Percentiles rank a stretch among this genome's conserved stretches.
Evolutionary conservation across 371 early-diverging fungal species (phyloP).

Genomic region (Smittium culicis): DNA sequence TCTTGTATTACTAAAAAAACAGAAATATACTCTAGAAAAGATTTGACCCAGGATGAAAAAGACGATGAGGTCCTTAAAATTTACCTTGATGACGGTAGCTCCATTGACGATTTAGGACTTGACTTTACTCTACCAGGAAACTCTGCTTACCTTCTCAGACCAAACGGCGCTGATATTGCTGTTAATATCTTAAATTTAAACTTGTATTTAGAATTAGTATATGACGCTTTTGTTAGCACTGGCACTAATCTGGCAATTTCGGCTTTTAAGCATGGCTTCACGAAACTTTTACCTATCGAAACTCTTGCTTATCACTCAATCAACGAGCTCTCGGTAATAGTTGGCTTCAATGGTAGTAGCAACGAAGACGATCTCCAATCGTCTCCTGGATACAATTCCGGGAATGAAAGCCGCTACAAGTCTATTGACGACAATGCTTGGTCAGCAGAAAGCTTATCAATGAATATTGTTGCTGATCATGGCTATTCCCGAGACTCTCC

Average conservation of each 20-base stretch:
- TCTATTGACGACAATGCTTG: constrained; percentile 72
- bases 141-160: constrained; percentile 39
- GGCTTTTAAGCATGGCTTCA: constrained; percentile 71
- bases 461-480: constrained; percentile 71
- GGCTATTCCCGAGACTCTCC: constrained; percentile 64
- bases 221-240: constrained; percentile 49
- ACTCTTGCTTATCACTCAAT: constrained; percentile 51
- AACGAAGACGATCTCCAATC: not conserved
- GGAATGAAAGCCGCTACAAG: no score
- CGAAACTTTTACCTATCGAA: constrained; percentile 53
- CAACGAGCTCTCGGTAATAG: constrained; percentile 53
- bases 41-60: not conserved
- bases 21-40: constrained; percentile 19
- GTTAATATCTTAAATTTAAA: constrained; percentile 64
- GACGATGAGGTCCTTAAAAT: constrained; percentile 7
- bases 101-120: constrained; percentile 52
- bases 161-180: constrained; percentile 43
- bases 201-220: constrained; percentile 50
- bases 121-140: constrained; percentile 79
- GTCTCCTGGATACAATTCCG: no score
- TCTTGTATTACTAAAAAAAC: not conserved
- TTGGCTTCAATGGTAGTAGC: constrained; percentile 36
- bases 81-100: constrained; percentile 10
- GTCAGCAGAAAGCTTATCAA: constrained; percentile 47
- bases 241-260: constrained; percentile 58